phyloP scores from a whole-genome alignment of 441 rosid species.

The Monsonia emarginata region DNA sequence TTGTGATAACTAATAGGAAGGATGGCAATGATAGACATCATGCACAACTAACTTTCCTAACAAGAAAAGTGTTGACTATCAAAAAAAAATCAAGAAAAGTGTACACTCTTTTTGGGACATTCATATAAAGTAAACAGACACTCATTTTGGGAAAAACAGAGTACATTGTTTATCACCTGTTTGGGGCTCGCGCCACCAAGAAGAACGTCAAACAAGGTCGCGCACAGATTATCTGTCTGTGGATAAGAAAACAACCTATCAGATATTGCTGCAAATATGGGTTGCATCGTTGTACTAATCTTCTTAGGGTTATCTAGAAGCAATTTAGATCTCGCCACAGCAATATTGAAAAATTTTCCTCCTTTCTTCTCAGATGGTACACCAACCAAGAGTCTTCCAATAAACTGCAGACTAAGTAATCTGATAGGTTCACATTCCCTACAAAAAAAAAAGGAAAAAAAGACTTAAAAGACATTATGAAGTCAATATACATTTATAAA shows the following conservation, averaged over 20 bases:
- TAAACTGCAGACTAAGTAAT: constrained; percentile 86
- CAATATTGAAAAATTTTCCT: constrained; percentile 66
- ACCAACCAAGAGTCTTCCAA: constrained; percentile 87
- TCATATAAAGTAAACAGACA: no score
- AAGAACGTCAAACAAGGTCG: constrained; percentile 91
- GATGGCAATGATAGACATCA: no score
- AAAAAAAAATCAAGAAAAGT: no score
- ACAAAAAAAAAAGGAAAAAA: constrained; percentile 23
- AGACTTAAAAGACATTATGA: not conserved
- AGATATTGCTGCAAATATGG: constrained; percentile 61
- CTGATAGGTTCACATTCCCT: constrained; percentile 93
- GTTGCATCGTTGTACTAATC: constrained; percentile 50
- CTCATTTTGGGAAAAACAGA: no score
- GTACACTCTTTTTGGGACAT: no score
- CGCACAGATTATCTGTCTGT: constrained; percentile 77
- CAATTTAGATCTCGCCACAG: constrained; percentile 67
- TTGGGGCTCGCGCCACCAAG: constrained; percentile 99
- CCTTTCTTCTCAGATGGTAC: constrained; percentile 86
- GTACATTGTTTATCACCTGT: constrained; percentile 55
- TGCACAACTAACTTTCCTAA: no score
- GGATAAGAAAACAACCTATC: constrained; percentile 79
- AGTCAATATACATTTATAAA: not conserved
- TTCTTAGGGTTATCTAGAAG: constrained; percentile 57
- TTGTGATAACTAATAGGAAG: no score
- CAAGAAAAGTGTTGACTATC: no score